Percentiles rank a stretch among this genome's conserved stretches.
Evolutionary conservation across 768 basidiomycete species (phyloP).

Genomic region (Agrocybe praecox): DNA sequence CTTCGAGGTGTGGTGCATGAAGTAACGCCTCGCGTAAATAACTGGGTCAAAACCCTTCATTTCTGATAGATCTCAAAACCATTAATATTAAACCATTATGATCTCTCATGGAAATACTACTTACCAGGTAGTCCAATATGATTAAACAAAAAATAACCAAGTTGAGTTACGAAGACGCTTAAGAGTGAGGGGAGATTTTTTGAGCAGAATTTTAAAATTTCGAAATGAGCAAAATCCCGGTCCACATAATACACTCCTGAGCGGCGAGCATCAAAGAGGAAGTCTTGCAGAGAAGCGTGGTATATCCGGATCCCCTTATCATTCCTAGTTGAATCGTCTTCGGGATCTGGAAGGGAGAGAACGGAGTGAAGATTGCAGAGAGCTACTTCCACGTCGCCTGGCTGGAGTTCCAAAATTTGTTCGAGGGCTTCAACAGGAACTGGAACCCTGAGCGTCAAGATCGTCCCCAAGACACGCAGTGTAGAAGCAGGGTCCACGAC

Average conservation of each 20-base stretch:
- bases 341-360: neutral
- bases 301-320: neutral
- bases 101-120: too few relatives aligned
- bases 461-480: neutral
- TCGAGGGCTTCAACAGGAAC: neutral
- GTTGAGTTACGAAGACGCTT: too few relatives aligned
- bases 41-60: too few relatives aligned
- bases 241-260: constrained; percentile 1
- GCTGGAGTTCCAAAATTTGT: neutral
- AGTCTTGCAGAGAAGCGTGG: constrained; percentile 3
- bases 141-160: too few relatives aligned
- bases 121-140: too few relatives aligned
- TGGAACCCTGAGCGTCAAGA: neutral
- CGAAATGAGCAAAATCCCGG: neutral
- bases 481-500: neutral
- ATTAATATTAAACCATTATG: too few relatives aligned
- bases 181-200: neutral
- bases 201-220: neutral
- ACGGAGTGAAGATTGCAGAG: constrained; percentile 3
- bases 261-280: neutral
- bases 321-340: neutral
- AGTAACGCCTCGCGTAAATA: too few relatives aligned
- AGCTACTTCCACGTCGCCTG: neutral
- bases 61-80: too few relatives aligned
- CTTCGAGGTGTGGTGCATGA: too few relatives aligned